A percentile compares a stretch with the other conserved stretches of the same genome.
Evolutionary conservation across 2,329 filamentous ascomycete genomes (phyloP).

Genomic region (Botrytis sinoallii): DNA sequence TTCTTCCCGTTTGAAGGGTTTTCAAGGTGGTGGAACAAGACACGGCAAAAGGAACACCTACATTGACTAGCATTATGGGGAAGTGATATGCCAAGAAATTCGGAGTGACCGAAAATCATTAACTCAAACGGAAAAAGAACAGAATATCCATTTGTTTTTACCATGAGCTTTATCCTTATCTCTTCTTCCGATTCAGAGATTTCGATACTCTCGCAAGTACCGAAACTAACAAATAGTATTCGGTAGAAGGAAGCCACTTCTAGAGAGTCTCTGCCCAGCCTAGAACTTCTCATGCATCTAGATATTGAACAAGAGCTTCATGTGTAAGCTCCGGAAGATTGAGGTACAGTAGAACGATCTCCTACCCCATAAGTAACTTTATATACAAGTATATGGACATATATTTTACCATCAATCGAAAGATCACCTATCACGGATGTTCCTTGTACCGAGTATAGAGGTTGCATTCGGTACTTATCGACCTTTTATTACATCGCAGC

Average conservation of each 20-base stretch:
- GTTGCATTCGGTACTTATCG: constrained; percentile 2
- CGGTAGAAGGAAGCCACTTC: background rate
- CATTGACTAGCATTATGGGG: background rate
- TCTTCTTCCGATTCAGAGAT: background rate
- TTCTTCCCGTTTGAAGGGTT: background rate
- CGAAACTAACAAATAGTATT: background rate
- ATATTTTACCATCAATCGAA: background rate
- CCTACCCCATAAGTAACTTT: too few species aligned
- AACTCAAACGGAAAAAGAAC: background rate
- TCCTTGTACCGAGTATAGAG: background rate
- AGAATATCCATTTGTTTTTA: background rate
- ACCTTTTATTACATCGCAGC: background rate
- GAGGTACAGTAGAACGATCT: background rate
- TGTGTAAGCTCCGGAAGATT: background rate
- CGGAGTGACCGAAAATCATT: background rate
- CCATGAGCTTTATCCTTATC: background rate
- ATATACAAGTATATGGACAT: background rate
- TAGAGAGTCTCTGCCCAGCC: background rate
- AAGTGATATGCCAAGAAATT: background rate
- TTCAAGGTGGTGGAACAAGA: background rate
- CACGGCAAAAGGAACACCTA: background rate
- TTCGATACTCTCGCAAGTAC: background rate
- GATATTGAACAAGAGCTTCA: background rate
- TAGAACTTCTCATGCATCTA: background rate
- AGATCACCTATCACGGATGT: background rate